phyloP scores from a whole-genome alignment of 2,329 filamentous ascomycete species.

The Sporothrix globosa region DNA sequence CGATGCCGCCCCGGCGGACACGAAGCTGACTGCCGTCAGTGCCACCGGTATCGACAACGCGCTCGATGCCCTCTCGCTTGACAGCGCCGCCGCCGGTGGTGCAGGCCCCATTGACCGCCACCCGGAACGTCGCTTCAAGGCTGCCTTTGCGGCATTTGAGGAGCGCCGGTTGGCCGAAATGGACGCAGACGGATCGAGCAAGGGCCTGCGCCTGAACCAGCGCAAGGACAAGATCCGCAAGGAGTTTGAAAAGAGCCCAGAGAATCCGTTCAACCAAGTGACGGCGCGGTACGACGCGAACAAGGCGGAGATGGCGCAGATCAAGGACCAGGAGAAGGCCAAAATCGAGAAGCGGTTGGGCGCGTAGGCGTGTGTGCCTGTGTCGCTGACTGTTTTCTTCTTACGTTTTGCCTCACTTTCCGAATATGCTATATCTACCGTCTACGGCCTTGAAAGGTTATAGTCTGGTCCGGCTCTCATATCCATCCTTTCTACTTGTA shows the following conservation, averaged over 20 bases:
- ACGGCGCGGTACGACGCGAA: constrained; percentile 74
- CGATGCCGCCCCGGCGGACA: constrained; percentile 50
- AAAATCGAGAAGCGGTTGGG: constrained; percentile 73
- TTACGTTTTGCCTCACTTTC: background rate
- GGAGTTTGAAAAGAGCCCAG: constrained; percentile 92
- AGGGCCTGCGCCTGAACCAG: constrained; percentile 79
- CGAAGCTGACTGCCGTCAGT: constrained; percentile 64
- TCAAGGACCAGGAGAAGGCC: constrained; percentile 67
- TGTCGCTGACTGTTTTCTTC: background rate
- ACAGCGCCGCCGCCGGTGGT: constrained; percentile 39
- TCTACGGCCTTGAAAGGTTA: no score
- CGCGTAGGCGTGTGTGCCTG: constrained; percentile 4
- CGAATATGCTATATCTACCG: no score
- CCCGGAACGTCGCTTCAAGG: constrained; percentile 84
- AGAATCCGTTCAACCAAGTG: constrained; percentile 94
- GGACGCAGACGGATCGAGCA: constrained; percentile 72
- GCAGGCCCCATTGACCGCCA: constrained; percentile 77
- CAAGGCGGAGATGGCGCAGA: constrained; percentile 71
- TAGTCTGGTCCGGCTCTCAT: no score
- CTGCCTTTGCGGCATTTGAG: constrained; percentile 81
- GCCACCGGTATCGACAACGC: constrained; percentile 92
- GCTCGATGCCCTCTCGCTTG: constrained; percentile 78
- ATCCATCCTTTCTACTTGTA: background rate
- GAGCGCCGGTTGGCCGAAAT: constrained; percentile 82
- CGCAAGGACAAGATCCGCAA: constrained; percentile 81